Evolutionary conservation across 1,139 yeast species (phyloP).

Genomic region (Candida glucosophila): DNA sequence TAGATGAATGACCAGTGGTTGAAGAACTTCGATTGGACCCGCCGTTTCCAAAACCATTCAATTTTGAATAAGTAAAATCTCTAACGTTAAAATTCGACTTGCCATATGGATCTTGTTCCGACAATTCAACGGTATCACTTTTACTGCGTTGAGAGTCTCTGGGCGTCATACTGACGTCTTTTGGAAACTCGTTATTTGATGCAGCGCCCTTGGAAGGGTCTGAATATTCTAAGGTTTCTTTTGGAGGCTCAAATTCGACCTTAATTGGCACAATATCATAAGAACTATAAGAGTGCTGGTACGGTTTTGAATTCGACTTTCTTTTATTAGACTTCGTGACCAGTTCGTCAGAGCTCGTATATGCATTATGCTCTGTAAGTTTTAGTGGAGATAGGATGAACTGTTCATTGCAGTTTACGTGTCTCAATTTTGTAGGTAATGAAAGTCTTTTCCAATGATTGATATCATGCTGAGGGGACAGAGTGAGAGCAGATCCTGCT

Average conservation of each 20-base stretch:
- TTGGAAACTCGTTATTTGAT: constrained; percentile 27
- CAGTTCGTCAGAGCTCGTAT: constrained; percentile 12
- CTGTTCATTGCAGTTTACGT: constrained; percentile 11
- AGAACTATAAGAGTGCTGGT: constrained; percentile 34
- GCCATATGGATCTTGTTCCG: constrained; percentile 1
- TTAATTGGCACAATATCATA: constrained; percentile 38
- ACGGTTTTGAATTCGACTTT: constrained; percentile 23
- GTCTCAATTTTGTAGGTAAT: constrained; percentile 23
- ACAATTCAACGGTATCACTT: constrained; percentile 8
- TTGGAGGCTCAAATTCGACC: constrained; percentile 37
- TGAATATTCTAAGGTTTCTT: too few relatives aligned
- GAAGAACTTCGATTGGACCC: constrained; percentile 16
- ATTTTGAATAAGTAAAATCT: constrained; percentile 17
- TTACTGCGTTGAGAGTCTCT: constrained; percentile 1
- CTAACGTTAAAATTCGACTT: constrained; percentile 9
- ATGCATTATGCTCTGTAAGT: constrained; percentile 15
- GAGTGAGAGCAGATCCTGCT: too few relatives aligned
- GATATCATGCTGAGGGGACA: constrained; percentile 26
- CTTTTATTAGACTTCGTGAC: constrained; percentile 9
- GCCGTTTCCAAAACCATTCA: constrained; percentile 12
- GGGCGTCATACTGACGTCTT: constrained; percentile 4
- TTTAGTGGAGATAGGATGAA: constrained; percentile 39
- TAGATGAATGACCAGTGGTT: constrained; percentile 13
- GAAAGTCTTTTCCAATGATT: constrained; percentile 24
- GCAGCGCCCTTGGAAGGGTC: constrained; percentile 15